Base-by-base conservation (phyloP, 1,284 basidiomycete species). In the Cryptococcus maquisensis region DNA sequence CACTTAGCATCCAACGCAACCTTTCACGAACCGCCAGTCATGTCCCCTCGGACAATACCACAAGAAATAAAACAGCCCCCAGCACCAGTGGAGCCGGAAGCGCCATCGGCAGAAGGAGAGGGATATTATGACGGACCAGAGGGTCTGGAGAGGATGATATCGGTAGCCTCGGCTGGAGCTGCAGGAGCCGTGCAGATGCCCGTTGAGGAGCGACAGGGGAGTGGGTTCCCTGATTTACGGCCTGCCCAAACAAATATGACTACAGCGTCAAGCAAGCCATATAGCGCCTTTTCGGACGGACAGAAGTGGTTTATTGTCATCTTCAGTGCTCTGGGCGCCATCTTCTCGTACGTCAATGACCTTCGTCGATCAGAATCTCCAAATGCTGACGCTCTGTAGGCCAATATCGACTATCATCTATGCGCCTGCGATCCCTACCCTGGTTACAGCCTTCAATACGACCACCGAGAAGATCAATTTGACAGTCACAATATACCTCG, bases 361-460 rank as follows among this genome's bases (percentile, higher is more conserved):
- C 0, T 23, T 20, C 32, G 15, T 16, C 13, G 20, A 40, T 35
- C 20, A 26, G 43, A 16, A 21, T 6, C 7, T 32, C 10, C 20
- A 20, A n/a, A 12, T 18, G 37, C 32, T 43, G 40, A 47, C n/a
- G 23, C 24, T 23, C 12, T 3, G 38, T 55, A 71, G 69, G 32
- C 68, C 71, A 5, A 72, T 72, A 6, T 68, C 67, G 13, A 64
- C 63, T 36, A 69, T 67, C 50, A 74, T 71, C 46, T 72, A 67
- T 45, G 67, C 66, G 2, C 72, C 71, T 2, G 69, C 66, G 26
- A 68, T 72, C 15, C 72, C 71, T 2, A 54, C 62, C 10, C 41
- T 72, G 9, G 62, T 62, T 1, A 49, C 57, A 13, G 64, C 63
- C 4, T 72, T 74, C 49, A 20, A 59, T 39, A 55, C 60, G 8